These are phyloP conservation scores for Polytrichum commune DNA, from an alignment of 225 moss, liverwort and hornwort species.

Conservation along the genomic window DNA sequence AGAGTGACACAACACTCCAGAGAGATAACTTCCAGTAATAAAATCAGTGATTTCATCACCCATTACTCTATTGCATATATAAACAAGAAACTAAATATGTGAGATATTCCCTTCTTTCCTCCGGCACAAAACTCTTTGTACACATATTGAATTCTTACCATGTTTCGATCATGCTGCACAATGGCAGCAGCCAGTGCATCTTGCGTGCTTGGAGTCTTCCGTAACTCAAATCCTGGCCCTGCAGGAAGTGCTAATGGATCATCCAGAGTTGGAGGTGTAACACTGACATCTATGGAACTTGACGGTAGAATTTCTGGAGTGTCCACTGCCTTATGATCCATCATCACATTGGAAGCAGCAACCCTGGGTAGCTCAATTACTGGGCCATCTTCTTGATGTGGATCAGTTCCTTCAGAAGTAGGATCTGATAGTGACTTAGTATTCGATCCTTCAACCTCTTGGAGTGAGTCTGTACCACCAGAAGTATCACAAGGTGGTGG, in stretches of 20 bases:
- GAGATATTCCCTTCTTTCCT: no score
- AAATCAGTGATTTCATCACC: no score
- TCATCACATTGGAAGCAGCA: not conserved
- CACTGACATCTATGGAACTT: not conserved
- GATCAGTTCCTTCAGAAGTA: not conserved
- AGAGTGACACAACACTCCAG: no score
- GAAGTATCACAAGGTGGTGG: no score
- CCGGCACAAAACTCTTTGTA: not conserved
- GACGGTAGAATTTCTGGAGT: no score
- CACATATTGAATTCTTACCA: slow-evolving; percentile 34
- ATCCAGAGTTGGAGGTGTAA: slow-evolving; percentile 12
- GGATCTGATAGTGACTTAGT: no score
- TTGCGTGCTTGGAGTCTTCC: slow-evolving; percentile 25
- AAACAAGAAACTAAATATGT: no score
- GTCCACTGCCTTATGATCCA: no score
- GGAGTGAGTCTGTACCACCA: no score
- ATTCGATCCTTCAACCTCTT: no score
- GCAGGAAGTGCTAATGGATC: slow-evolving; percentile 16
- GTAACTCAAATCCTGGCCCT: slow-evolving; percentile 17
- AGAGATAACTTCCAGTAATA: no score
- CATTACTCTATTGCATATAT: no score
- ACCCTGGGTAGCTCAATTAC: slow-evolving; percentile 5
- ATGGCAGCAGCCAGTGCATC: slow-evolving; percentile 64
- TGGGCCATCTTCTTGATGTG: not conserved
- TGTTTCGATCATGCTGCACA: slow-evolving; percentile 62